Percentiles rank a stretch among this genome's conserved stretches.
These are phyloP conservation scores for Penicillium sclerotiorum DNA, from an alignment of 2,329 filamentous ascomycete species.

Conservation along the genomic window DNA sequence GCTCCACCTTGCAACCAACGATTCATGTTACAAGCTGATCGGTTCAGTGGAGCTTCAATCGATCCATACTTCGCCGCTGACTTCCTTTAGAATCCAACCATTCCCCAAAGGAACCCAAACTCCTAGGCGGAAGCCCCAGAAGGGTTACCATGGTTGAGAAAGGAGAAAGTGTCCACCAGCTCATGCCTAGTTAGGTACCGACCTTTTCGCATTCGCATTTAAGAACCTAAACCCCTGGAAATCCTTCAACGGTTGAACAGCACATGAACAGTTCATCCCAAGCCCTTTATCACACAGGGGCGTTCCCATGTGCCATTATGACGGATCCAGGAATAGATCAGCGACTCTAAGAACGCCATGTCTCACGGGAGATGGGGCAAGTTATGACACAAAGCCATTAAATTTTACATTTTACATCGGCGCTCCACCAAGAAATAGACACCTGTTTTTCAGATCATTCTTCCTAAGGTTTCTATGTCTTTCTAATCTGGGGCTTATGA, in stretches of 20 bases:
- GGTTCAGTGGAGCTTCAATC: slow-evolving; percentile 18
- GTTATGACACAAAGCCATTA: slow-evolving; percentile 12
- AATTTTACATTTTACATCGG: background rate
- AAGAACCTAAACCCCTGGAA: slow-evolving; percentile 1
- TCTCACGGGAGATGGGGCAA: too few species aligned
- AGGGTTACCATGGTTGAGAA: slow-evolving; percentile 10
- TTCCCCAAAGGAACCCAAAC: background rate
- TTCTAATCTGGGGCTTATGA: too few species aligned
- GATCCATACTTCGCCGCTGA: background rate
- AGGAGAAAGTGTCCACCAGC: background rate
- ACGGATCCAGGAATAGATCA: slow-evolving; percentile 5
- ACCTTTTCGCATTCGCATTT: background rate
- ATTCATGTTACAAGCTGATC: slow-evolving; percentile 2
- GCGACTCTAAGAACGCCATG: slow-evolving; percentile 19
- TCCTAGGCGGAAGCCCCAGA: background rate
- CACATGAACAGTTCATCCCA: too few species aligned
- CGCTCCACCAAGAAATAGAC: background rate
- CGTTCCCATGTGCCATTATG: slow-evolving; percentile 8
- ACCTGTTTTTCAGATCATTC: slow-evolving; percentile 1
- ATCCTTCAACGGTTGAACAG: slow-evolving; percentile 1
- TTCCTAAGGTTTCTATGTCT: too few species aligned
- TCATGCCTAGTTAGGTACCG: background rate
- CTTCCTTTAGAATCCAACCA: slow-evolving; percentile 19
- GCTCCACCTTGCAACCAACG: slow-evolving; percentile 9
- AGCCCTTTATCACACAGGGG: too few species aligned